These are phyloP conservation scores for Rutidosis leptorrhynchoides DNA, from an alignment of 129 eudicot species.

Conservation along the genomic window DNA sequence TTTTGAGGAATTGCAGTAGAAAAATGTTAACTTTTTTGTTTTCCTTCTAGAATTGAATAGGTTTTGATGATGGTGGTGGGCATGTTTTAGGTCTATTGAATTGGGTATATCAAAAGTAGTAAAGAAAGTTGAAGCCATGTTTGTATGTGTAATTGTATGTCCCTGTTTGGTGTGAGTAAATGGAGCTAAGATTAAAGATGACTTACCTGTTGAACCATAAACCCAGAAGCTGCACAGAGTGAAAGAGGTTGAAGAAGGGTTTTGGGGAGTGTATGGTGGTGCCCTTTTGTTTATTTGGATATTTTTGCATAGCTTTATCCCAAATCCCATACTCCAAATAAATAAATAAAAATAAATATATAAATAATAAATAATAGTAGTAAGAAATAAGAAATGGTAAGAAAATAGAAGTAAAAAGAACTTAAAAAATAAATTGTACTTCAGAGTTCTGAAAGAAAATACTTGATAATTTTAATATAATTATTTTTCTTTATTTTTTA, in stretches of 20 bases:
- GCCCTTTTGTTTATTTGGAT: conserved; percentile 36
- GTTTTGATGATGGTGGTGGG: conserved; percentile 23
- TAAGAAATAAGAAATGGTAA: no score
- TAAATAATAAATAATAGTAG: no score
- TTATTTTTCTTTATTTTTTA: no score
- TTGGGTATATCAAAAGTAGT: conserved; percentile 40
- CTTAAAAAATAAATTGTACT: no score
- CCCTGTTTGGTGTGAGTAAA: not conserved
- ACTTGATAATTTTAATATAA: no score
- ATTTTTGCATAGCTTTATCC: conserved; percentile 32
- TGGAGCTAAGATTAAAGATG: conserved; percentile 12
- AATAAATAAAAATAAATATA: no score
- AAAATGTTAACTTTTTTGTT: conserved; percentile 29
- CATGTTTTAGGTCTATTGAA: conserved; percentile 38
- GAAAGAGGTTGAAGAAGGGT: conserved; percentile 26
- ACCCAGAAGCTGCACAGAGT: conserved; percentile 26
- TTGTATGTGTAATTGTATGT: not conserved
- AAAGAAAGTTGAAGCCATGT: conserved; percentile 54
- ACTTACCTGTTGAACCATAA: conserved; percentile 20
- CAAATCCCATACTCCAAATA: no score
- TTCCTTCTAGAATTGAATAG: conserved; percentile 20
- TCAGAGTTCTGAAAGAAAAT: no score
- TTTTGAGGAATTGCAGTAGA: conserved; percentile 44
- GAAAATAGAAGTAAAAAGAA: no score
- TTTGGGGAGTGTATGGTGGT: conserved; percentile 21